Percentiles rank a stretch among this genome's conserved stretches.
Evolutionary conservation across 2,329 filamentous ascomycete genomes (phyloP).

Genomic region (Huntiella omanensis): DNA sequence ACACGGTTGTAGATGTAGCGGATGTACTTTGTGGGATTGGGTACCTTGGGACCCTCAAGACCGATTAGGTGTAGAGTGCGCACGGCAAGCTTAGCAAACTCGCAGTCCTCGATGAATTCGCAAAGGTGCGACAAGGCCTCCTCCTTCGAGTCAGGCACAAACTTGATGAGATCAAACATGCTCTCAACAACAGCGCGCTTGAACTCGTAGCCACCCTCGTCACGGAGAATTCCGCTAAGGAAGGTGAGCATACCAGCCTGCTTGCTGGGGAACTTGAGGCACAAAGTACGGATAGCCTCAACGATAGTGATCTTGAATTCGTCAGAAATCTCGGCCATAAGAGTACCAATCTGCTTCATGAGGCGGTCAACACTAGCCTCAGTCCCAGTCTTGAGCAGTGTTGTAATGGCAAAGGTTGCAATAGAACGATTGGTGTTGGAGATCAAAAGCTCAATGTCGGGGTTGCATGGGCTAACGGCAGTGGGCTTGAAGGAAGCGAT

Average conservation of each 20-base stretch:
- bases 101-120: constrained; percentile 98
- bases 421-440: constrained; percentile 95
- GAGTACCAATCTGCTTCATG: constrained; percentile 96
- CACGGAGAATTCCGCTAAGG: constrained; percentile 86
- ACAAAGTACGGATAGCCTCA: constrained; percentile 88
- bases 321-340: constrained; percentile 98
- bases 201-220: constrained; percentile 96
- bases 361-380: constrained; percentile 90
- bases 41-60: constrained; percentile 83
- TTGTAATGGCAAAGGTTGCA: constrained; percentile 95
- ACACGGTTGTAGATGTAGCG: constrained; percentile 99
- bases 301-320: constrained; percentile 99
- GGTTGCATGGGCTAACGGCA: constrained; percentile 84
- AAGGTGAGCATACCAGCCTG: constrained; percentile 96
- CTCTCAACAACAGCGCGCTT: constrained; percentile 95
- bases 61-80: constrained; percentile 88
- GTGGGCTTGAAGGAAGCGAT: constrained; percentile 94
- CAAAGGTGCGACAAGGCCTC: constrained; percentile 83
- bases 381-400: constrained; percentile 92
- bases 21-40: constrained; percentile 95
- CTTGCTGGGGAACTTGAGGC: constrained; percentile 94
- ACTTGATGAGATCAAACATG: constrained; percentile 99
- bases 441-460: constrained; percentile 90
- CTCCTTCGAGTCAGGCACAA: constrained; percentile 73
- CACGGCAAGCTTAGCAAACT: constrained; percentile 94